A percentile compares a stretch with the other conserved stretches of the same genome.
Evolutionary conservation across 2,329 filamentous ascomycete species (phyloP).

Genomic region (Madurella mycetomatis): DNA sequence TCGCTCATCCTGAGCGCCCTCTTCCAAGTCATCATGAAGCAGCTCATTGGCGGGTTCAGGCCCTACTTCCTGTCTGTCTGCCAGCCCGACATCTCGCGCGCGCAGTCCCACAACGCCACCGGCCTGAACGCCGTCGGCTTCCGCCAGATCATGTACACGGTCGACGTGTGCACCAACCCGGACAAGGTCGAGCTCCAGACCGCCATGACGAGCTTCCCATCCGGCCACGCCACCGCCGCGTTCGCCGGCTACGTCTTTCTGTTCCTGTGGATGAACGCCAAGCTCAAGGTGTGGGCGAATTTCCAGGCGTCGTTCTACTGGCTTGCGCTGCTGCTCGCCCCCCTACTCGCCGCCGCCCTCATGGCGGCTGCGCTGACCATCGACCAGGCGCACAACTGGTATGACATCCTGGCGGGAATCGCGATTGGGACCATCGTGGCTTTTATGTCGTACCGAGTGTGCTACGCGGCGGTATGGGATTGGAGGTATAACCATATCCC

Average conservation of each 20-base stretch:
- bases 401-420: constrained; percentile 60
- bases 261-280: constrained; percentile 65
- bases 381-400: constrained; percentile 65
- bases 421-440: constrained; percentile 59
- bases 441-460: constrained; percentile 58
- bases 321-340: constrained; percentile 52
- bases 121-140: constrained; percentile 48
- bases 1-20: constrained; percentile 65
- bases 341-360: constrained; percentile 56
- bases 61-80: constrained; percentile 69
- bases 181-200: constrained; percentile 54
- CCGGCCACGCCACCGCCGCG: constrained; percentile 61
- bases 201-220: constrained; percentile 61
- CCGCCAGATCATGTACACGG: constrained; percentile 58
- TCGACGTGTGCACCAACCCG: constrained; percentile 55
- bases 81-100: constrained; percentile 45
- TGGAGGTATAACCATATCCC: constrained; percentile 64
- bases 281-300: constrained; percentile 65
- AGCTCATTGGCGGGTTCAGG: constrained; percentile 67
- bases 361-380: constrained; percentile 60
- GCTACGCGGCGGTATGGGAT: constrained; percentile 64
- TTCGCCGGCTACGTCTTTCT: constrained; percentile 62
- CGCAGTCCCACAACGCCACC: constrained; percentile 36
- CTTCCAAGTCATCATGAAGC: constrained; percentile 73
- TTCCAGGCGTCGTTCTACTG: constrained; percentile 66